Evolutionary conservation across 2,329 filamentous ascomycete species (phyloP).

Genomic region (Chalaropsis thielavioides): DNA sequence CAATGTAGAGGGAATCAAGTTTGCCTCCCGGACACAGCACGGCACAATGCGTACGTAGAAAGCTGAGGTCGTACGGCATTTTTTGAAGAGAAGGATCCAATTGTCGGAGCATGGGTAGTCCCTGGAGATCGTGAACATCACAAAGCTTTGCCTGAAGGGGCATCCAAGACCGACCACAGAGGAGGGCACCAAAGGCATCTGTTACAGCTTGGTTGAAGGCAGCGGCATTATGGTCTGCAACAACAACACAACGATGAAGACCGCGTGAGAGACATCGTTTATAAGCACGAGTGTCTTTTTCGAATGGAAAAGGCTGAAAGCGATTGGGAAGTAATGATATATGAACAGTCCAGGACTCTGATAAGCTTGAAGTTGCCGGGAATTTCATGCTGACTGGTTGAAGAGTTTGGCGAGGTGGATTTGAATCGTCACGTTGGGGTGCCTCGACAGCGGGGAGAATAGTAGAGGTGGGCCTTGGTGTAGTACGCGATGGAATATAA

Average conservation of each 20-base stretch:
- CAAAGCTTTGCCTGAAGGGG: constrained; percentile 45
- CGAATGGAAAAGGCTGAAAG: constrained; percentile 43
- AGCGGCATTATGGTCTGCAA: constrained; percentile 34
- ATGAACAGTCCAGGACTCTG: constrained; percentile 42
- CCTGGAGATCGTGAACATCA: constrained; percentile 39
- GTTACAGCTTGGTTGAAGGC: constrained; percentile 37
- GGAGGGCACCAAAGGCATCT: constrained; percentile 34
- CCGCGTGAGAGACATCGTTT: constrained; percentile 46
- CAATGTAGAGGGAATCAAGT: constrained; percentile 46
- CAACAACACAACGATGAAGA: constrained; percentile 41
- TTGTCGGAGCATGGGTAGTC: constrained; percentile 44
- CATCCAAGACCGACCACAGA: constrained; percentile 39
- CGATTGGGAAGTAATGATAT: constrained; percentile 42
- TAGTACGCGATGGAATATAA: not conserved
- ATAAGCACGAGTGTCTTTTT: constrained; percentile 46
- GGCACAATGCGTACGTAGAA: constrained; percentile 40
- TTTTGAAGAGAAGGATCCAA: constrained; percentile 32
- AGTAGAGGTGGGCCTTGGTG: constrained; percentile 14
- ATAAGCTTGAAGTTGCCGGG: constrained; percentile 19
- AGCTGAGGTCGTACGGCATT: constrained; percentile 34
- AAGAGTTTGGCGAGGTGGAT: constrained; percentile 18
- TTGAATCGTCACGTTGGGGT: constrained; percentile 12
- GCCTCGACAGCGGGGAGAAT: constrained; percentile 16
- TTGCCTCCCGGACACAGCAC: constrained; percentile 39
- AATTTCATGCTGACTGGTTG: constrained; percentile 16